Percentiles rank a stretch among this genome's conserved stretches.
Conservation (phyloP, 2,329 filamentous ascomycete species). For the Xylariaceae sp. region DNA sequence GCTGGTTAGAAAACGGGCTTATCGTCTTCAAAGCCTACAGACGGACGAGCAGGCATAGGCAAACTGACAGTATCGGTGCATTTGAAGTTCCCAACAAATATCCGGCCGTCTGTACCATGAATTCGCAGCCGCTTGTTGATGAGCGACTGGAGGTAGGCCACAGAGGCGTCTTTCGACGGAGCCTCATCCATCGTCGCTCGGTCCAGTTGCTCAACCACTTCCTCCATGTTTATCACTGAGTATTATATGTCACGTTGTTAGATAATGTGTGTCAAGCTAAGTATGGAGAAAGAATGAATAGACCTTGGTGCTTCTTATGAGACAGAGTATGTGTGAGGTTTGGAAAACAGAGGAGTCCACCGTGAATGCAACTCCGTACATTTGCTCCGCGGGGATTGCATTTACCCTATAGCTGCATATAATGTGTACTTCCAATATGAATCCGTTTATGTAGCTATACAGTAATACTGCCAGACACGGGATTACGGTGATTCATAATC, state of each 20-base stretch:
- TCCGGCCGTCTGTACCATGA: slow-evolving; percentile 72
- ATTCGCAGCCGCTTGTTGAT: slow-evolving; percentile 76
- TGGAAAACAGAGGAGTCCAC: no score
- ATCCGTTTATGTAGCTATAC: no score
- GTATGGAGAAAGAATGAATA: neutral
- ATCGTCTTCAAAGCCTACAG: neutral
- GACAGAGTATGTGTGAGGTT: no score
- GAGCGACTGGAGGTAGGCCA: slow-evolving; percentile 56
- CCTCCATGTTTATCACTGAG: slow-evolving; percentile 14
- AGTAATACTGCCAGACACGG: no score
- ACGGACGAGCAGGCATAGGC: neutral
- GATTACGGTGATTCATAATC: no score
- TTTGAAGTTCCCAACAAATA: slow-evolving; percentile 88
- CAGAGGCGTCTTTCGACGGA: slow-evolving; percentile 46
- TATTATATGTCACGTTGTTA: no score
- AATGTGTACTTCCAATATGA: no score
- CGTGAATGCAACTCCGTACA: no score
- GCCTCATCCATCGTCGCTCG: slow-evolving; percentile 18
- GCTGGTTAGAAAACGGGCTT: neutral
- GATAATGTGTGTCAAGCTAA: neutral
- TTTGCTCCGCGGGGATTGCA: no score
- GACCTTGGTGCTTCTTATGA: neutral
- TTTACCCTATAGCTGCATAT: no score
- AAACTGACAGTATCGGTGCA: slow-evolving; percentile 77
- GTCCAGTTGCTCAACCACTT: slow-evolving; percentile 13